phyloP scores from a whole-genome alignment of 768 basidiomycete species.

The Glaciozyma martinii region DNA sequence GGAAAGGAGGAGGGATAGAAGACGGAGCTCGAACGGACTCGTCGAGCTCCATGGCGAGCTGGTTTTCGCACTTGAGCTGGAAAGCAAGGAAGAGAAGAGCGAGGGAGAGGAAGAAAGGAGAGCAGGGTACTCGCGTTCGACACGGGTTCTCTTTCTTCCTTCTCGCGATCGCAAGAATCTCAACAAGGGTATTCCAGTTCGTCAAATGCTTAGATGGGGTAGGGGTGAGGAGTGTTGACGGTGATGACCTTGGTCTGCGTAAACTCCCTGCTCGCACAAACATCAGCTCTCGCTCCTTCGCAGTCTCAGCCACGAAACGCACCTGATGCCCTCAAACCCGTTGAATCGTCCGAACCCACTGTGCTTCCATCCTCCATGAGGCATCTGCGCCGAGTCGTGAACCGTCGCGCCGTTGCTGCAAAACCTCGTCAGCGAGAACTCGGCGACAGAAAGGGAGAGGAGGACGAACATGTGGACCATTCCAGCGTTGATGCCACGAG shows the following conservation, averaged over 20 bases:
- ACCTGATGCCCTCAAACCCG: constrained; percentile 30
- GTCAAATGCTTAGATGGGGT: not conserved
- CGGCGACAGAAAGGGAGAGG: too few relatives aligned
- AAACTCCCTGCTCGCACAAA: constrained; percentile 34
- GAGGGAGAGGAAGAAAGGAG: too few relatives aligned
- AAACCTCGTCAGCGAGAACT: too few relatives aligned
- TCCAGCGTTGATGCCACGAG: constrained; percentile 36
- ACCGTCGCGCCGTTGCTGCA: constrained; percentile 32
- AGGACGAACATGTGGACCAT: constrained; percentile 27
- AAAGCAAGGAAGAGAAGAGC: too few relatives aligned
- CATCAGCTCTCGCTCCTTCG: not conserved
- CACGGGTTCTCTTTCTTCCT: too few relatives aligned
- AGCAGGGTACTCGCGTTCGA: too few relatives aligned
- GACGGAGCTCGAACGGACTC: too few relatives aligned
- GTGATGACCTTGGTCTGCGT: constrained; percentile 35
- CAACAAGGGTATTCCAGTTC: too few relatives aligned
- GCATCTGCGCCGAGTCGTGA: constrained; percentile 37
- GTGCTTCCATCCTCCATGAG: constrained; percentile 34
- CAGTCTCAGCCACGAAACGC: not conserved
- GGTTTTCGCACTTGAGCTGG: too few relatives aligned
- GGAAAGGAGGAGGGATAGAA: too few relatives aligned
- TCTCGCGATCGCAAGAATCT: too few relatives aligned
- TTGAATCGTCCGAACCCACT: constrained; percentile 40
- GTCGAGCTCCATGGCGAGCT: too few relatives aligned
- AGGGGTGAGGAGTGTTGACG: constrained; percentile 16